A percentile compares a stretch with the other conserved stretches of the same genome.
These are phyloP conservation scores for Penicillium fimorum DNA, from an alignment of 495 filamentous ascomycete species.

Conservation along the genomic window DNA sequence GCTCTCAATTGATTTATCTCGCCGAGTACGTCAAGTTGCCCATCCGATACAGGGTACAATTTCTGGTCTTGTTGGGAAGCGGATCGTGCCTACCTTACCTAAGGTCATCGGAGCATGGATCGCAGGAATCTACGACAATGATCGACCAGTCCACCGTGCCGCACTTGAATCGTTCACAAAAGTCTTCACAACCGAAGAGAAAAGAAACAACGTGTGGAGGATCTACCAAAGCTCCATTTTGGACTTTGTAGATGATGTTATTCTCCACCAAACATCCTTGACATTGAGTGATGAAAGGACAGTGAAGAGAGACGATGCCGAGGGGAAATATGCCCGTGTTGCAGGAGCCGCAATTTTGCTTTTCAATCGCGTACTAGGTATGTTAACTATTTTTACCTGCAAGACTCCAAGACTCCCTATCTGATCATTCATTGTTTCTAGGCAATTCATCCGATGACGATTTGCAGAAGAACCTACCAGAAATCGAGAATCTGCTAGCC, in stretches of 20 bases:
- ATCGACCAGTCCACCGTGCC: constrained; percentile 66
- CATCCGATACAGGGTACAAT: constrained; percentile 74
- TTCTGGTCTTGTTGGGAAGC: constrained; percentile 68
- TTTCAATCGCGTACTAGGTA: constrained; percentile 50
- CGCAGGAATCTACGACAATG: constrained; percentile 80
- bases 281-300: constrained; percentile 88
- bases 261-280: constrained; percentile 68
- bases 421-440: constrained; percentile 14
- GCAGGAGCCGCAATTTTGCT: constrained; percentile 56
- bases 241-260: constrained; percentile 74
- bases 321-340: constrained; percentile 80
- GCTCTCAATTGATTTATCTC: constrained; percentile 79
- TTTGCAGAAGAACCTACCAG: constrained; percentile 45
- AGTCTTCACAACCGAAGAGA: constrained; percentile 77
- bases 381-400: not conserved
- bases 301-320: constrained; percentile 76
- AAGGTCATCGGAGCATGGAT: constrained; percentile 83
- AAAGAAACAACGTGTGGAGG: constrained; percentile 70
- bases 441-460: constrained; percentile 49
- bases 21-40: constrained; percentile 82
- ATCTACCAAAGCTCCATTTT: constrained; percentile 72
- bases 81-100: constrained; percentile 73
- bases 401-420: not conserved
- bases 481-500: constrained; percentile 57
- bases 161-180: constrained; percentile 70